Evolutionary conservation across 495 filamentous ascomycete genomes (phyloP).

Genomic region (Neurospora cerealis): DNA sequence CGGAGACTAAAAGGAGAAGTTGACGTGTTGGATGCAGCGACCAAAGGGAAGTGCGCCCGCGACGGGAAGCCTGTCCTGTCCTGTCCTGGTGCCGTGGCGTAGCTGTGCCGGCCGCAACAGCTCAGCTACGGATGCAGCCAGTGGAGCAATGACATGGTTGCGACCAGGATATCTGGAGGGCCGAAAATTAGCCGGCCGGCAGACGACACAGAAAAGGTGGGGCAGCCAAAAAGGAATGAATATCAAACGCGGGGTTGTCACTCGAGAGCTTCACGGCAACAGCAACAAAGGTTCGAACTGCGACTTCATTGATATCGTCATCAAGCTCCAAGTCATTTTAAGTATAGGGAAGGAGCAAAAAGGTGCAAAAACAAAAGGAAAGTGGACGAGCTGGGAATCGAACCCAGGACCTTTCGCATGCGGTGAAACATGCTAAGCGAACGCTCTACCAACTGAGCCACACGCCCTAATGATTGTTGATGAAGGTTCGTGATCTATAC

Average conservation of each 20-base stretch:
- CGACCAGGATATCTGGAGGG: neutral
- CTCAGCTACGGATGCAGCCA: neutral
- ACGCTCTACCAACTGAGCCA: neutral
- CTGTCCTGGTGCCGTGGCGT: neutral
- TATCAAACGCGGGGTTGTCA: neutral
- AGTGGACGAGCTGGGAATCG: conserved; percentile 17
- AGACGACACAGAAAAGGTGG: neutral
- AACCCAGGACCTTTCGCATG: conserved; percentile 16
- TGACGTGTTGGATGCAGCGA: neutral
- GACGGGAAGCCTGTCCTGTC: neutral
- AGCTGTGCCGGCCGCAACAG: neutral
- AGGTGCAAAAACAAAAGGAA: neutral
- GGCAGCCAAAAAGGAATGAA: neutral
- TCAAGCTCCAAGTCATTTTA: neutral
- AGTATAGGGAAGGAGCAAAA: neutral
- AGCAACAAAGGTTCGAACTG: neutral
- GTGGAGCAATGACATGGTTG: neutral
- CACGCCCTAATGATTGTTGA: neutral
- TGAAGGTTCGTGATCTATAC: no score
- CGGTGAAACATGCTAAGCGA: neutral
- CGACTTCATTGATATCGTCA: neutral
- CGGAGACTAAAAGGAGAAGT: neutral
- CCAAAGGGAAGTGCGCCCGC: neutral
- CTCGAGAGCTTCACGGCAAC: neutral
- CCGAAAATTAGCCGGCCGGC: neutral